These are phyloP conservation scores for Mycena citricolor DNA, from an alignment of 1,284 basidiomycete species.

Conservation along the genomic window DNA sequence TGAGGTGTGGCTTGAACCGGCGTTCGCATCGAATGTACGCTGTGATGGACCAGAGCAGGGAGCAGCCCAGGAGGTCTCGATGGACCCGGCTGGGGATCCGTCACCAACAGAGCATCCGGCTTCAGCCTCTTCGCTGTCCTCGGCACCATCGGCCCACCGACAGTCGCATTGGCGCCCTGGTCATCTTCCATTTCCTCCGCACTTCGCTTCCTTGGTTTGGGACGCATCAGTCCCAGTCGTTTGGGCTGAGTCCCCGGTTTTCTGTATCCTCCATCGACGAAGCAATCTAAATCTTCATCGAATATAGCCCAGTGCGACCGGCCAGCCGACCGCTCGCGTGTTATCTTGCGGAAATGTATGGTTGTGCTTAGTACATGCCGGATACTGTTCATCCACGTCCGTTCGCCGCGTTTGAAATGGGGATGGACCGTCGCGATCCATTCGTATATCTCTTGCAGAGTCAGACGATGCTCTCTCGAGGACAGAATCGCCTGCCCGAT, in stretches of 20 bases:
- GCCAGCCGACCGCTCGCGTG: slow-evolving; percentile 63
- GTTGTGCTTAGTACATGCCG: slow-evolving; percentile 86
- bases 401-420: slow-evolving; percentile 88
- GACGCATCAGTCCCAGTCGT: neutral
- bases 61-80: slow-evolving; percentile 34
- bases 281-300: slow-evolving; percentile 70
- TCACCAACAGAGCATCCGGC: slow-evolving; percentile 15
- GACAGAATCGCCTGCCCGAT: slow-evolving; percentile 94
- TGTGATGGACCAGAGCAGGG: slow-evolving; percentile 23
- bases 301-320: slow-evolving; percentile 77
- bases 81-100: slow-evolving; percentile 25
- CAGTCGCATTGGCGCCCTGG: slow-evolving; percentile 34
- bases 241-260: slow-evolving; percentile 35
- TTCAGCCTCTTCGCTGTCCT: slow-evolving; percentile 45
- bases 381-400: slow-evolving; percentile 95
- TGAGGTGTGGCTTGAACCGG: slow-evolving; percentile 57
- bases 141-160: slow-evolving; percentile 7
- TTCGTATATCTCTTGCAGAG: slow-evolving; percentile 93
- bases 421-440: slow-evolving; percentile 95
- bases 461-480: slow-evolving; percentile 81
- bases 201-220: slow-evolving; percentile 37
- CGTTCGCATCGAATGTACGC: slow-evolving; percentile 53
- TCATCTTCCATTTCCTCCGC: slow-evolving; percentile 37
- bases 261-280: slow-evolving; percentile 67
- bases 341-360: slow-evolving; percentile 71